Percentiles rank a stretch among this genome's conserved stretches.
These are phyloP conservation scores for Phytophthora colocasiae DNA, from an alignment of 352 stramenopile genomes.

Conservation along the genomic window DNA sequence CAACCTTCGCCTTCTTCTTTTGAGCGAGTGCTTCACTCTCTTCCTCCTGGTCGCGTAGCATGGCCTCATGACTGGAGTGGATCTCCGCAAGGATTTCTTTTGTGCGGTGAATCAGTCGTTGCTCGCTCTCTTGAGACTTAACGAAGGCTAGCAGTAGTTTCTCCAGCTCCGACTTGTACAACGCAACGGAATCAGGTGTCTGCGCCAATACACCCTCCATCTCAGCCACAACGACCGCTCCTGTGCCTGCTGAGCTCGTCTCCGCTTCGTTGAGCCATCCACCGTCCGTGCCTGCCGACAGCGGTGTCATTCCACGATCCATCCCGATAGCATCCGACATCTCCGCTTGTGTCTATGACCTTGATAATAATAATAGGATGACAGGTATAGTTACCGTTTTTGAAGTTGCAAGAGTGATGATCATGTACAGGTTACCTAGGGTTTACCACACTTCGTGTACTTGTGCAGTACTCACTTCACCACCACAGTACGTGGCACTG, in stretches of 20 bases:
- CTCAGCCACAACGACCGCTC: slow-evolving; percentile 56
- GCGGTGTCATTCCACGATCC: slow-evolving; percentile 28
- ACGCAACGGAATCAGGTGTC: slow-evolving; percentile 71
- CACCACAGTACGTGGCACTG: no score
- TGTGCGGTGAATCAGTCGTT: slow-evolving; percentile 67
- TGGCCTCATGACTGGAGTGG: slow-evolving; percentile 74
- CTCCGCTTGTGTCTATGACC: not conserved
- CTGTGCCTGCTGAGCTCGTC: slow-evolving; percentile 1
- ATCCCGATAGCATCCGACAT: slow-evolving; percentile 9
- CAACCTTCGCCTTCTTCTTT: slow-evolving; percentile 75
- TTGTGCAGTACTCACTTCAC: no score
- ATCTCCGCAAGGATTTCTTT: slow-evolving; percentile 83
- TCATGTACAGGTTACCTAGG: not conserved
- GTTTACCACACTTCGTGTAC: no score
- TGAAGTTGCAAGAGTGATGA: slow-evolving; percentile 24
- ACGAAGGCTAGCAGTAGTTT: slow-evolving; percentile 75
- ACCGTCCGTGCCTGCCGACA: slow-evolving; percentile 15
- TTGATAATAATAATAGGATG: slow-evolving; percentile 9
- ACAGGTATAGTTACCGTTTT: not conserved
- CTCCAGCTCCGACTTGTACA: slow-evolving; percentile 84
- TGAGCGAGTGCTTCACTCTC: slow-evolving; percentile 73
- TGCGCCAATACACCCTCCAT: slow-evolving; percentile 76
- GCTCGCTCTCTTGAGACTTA: slow-evolving; percentile 87
- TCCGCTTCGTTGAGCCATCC: slow-evolving; percentile 27
- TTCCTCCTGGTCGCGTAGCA: slow-evolving; percentile 81